Base-by-base conservation (phyloP, 176 grass and related monocot genomes). In the Areca catechu region DNA sequence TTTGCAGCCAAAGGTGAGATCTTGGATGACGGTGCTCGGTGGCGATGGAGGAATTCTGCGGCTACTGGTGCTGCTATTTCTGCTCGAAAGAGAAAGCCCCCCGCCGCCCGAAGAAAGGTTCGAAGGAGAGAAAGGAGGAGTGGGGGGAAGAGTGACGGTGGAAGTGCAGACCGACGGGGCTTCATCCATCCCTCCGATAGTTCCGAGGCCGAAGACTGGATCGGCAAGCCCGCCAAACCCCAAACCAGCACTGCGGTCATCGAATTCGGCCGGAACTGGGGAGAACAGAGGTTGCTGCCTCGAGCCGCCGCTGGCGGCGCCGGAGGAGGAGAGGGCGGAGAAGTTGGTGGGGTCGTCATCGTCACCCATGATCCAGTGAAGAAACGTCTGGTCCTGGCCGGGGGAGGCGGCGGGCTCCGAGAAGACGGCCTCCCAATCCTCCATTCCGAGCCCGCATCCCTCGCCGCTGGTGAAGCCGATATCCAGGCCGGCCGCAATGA, bases 321-420 rank as follows among this genome's bases (percentile, higher is more conserved):
- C 57, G 70, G 65, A 2, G 29, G 60, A 1, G 62, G 60, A 25
- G 4, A 25, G 24, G 24, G 24, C 24, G 24, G 24, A 54, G 64
- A 12, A 12, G 7, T 65, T 54, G 16, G 77, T 75, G 23, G 80
- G 54, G 57, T 88, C 83, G 19, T 80, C 93, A 6, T 70, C 77
- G 1, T 82, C 86, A 12, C 83, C 93, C 76, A 91, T 88, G 80
- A 88, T 83, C 93, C 93, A 97, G 71, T 75, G 83, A 28, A 91
- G 58, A 58, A 91, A 97, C 48, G 80, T 80, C 87, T 97, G 93
- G 27, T 90, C 87, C 57, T 80, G 87, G 5, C 54, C 78, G 15
- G 23, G 77, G 67, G 10, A 76, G 58, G 60, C 22, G 61, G 67
- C 83, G 53, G 67, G 22, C 20, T 71, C 79, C 7, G 67, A 66